Evolutionary conservation across 768 basidiomycete genomes (phyloP).

Genomic region (Psilocybe sp.): DNA sequence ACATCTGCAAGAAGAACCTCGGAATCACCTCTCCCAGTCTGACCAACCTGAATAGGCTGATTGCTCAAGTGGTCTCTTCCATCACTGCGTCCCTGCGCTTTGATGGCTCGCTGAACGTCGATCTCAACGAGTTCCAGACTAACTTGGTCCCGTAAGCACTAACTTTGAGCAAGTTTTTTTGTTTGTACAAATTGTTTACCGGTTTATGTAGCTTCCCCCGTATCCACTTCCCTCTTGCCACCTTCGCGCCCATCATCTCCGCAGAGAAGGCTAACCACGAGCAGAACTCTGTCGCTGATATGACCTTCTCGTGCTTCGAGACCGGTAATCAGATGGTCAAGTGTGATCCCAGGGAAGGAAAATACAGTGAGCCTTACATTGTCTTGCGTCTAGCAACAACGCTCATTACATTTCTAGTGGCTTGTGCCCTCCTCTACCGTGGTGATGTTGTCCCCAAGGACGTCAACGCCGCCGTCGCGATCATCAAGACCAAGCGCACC

Average conservation of each 20-base stretch:
- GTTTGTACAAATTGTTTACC: constrained; percentile 5
- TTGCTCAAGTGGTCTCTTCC: constrained; percentile 97
- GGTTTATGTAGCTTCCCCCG: constrained; percentile 73
- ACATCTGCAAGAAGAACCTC: constrained; percentile 96
- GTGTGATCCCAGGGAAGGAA: constrained; percentile 95
- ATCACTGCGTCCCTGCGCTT: constrained; percentile 96
- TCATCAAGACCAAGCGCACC: constrained; percentile 94
- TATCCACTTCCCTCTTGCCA: constrained; percentile 97
- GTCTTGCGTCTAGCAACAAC: background rate
- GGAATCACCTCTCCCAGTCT: constrained; percentile 83
- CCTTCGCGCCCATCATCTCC: constrained; percentile 90
- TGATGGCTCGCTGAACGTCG: constrained; percentile 95
- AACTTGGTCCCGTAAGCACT: constrained; percentile 88
- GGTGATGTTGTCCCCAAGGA: constrained; percentile 97
- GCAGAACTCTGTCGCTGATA: constrained; percentile 94
- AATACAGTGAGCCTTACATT: constrained; percentile 76
- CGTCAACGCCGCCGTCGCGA: constrained; percentile 85
- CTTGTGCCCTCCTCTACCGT: constrained; percentile 87
- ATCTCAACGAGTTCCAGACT: constrained; percentile 97
- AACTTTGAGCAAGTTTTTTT: background rate
- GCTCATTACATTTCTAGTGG: constrained; percentile 48
- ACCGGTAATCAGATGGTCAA: constrained; percentile 92
- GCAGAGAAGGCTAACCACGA: constrained; percentile 95
- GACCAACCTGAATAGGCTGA: constrained; percentile 90
- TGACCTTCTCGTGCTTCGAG: constrained; percentile 99